A percentile compares a stretch with the other conserved stretches of the same genome.
Evolutionary conservation across 257 asterid species (phyloP).

Genomic region (Capsicum rhomboideum): DNA sequence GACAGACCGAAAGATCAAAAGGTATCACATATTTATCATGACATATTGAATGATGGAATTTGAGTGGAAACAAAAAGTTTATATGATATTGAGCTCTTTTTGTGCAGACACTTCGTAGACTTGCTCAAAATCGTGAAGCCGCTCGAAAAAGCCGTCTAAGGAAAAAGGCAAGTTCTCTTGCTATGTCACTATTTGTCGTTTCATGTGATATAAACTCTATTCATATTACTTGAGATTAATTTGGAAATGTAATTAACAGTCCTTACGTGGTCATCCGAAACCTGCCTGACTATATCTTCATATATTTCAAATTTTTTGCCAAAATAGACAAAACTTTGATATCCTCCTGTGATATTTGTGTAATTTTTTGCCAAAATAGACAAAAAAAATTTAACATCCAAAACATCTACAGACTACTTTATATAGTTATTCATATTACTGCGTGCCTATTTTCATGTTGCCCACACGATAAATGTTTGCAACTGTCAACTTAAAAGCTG

Average conservation of each 20-base stretch:
- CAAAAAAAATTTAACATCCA: too few species aligned
- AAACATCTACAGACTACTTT: too few species aligned
- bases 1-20: conserved; percentile 95
- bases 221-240: background rate
- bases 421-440: too few species aligned
- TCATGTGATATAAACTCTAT: background rate
- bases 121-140: conserved; percentile 99
- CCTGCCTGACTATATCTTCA: background rate
- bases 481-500: background rate
- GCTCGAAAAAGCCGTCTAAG: conserved; percentile 95
- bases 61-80: background rate
- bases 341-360: too few species aligned
- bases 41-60: background rate
- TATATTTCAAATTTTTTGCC: background rate
- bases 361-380: too few species aligned
- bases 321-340: too few species aligned
- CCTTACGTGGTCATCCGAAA: background rate
- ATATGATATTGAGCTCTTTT: conserved; percentile 13
- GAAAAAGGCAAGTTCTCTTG: conserved; percentile 48
- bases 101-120: conserved; percentile 74
- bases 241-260: background rate
- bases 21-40: conserved; percentile 27
- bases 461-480: background rate
- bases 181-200: background rate
- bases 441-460: background rate